Conservation (phyloP, 2,329 filamentous ascomycete genomes). For the Aspergillus sp. region DNA sequence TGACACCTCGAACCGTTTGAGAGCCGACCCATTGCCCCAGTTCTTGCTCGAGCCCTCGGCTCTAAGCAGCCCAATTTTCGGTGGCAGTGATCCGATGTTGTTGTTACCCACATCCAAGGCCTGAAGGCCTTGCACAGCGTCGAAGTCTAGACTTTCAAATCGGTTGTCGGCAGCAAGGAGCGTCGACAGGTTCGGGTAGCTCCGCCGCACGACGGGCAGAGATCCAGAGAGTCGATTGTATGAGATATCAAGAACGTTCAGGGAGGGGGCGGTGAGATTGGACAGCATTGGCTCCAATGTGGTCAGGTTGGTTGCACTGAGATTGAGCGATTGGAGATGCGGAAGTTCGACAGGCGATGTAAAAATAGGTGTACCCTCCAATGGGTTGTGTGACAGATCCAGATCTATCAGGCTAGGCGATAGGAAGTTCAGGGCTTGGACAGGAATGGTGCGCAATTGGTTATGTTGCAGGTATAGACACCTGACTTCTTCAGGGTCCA, state of each 20-base stretch:
- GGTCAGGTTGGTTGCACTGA: conserved; percentile 71
- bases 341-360: conserved; percentile 66
- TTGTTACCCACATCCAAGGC: conserved; percentile 81
- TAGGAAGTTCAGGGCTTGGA: conserved; percentile 65
- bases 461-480: conserved; percentile 75
- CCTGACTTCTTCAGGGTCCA: conserved; percentile 49
- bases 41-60: conserved; percentile 45
- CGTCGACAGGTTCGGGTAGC: conserved; percentile 68
- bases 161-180: conserved; percentile 78
- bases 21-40: conserved; percentile 47
- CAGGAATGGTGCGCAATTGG: conserved; percentile 66
- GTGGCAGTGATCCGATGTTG: conserved; percentile 76
- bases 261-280: conserved; percentile 67
- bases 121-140: conserved; percentile 69
- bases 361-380: conserved; percentile 65
- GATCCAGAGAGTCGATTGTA: conserved; percentile 71
- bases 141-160: conserved; percentile 68
- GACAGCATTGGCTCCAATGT: conserved; percentile 64
- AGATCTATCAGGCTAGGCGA: conserved; percentile 68
- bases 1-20: conserved; percentile 69
- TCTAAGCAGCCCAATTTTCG: conserved; percentile 73
- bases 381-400: conserved; percentile 72
- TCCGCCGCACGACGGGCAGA: conserved; percentile 63
- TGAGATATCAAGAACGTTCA: conserved; percentile 77
- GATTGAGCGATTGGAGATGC: conserved; percentile 70